Evolutionary conservation across 139 green algal species (phyloP), one percentile per base, ranked within the genome.

Genomic region (Chlorella ohadii): DNA sequence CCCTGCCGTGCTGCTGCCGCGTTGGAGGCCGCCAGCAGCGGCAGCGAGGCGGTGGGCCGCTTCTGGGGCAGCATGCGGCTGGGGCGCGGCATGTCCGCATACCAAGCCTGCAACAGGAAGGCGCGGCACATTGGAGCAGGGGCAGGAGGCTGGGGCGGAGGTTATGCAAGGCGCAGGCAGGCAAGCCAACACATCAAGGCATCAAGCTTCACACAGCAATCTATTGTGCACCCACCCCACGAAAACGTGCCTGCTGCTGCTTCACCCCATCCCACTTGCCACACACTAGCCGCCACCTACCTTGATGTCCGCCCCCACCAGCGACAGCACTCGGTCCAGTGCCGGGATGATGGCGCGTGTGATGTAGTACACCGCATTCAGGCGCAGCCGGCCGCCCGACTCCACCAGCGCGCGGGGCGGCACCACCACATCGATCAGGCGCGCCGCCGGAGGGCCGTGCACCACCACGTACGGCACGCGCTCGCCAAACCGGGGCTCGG

Each of bases 281-380:
- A n/a, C n/a, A n/a, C n/a, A n/a, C n/a, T n/a, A n/a, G n/a, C n/a
- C n/a, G n/a, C n/a, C 55, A 19, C 78, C 5, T 67, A 78, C 79
- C 79, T 79, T 81, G 34, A 98, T 85, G 89, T 98, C 95, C 27
- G 93, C 95, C 0, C 97, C 97, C 39, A 97, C 86, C 78, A 99
- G 92, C 17, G 87, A 90, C n/a, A 99, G 84, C 77, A 97, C 85
- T 36, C 97, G 90, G 66, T 98, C 93, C 75, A 99, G 79, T 0
- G 97, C 92, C 19, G 97, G 96, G 20, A 98, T 92, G 85, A 99
- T 98, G 84, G 96, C 92, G 75, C 96, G 97, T 27, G 88, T 95
- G 88, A 99, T 98, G 93, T 99, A 99, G 92, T 99, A 99, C 4
- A 74, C 56, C 13, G 80, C 94, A 85, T 99, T 86, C 23, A 99